Evolutionary conservation across 2,329 filamentous ascomycete genomes (phyloP), one percentile per base, ranked within the genome.

Genomic region (Trichoderma lentiforme): DNA sequence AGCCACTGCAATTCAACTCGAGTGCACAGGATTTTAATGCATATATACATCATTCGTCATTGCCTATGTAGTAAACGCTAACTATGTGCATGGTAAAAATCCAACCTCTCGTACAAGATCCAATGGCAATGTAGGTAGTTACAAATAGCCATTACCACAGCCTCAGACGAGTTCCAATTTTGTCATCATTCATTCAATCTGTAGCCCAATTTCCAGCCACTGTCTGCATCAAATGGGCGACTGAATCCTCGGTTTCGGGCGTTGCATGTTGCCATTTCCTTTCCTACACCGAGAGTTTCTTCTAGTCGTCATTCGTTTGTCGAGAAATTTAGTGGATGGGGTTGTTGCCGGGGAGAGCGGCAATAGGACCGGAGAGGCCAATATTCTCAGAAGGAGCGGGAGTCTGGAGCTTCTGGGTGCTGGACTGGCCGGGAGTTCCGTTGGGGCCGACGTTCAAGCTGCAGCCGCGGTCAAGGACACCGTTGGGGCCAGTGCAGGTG

Each of bases 291-390:
- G n/a, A 21, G 8, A 21, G 14, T 6, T 60, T 60, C 28, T 2
- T 18, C 32, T 8, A 58, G 36, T 43, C 8, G 34, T 43, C 43
- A 26, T 12, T 28, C 26, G 24, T 14, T 9, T 18, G n/a, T 15
- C 12, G 12, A 47, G 34, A 14, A 9, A 69, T 69, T 72, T 72
- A 72, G 47, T 71, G 60, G 8, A 78, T 72, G 9, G 78, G 77
- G 58, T 79, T 79, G 66, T 78, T 70, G 36, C 78, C 78, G 6
- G 78, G 78, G 34, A 79, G 66, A 65, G 65, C 75, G 18, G 72
- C 70, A 21, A 79, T 57, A 1, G 76, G 75, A 2, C 75, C 76
- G 12, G 72, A 74, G 28, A 75, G 67, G 12, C 78, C 78, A 32
- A 79, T 74, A 14, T 78, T 74, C 74, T 79, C 77, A 0, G 32